phyloP scores from a whole-genome alignment of 2,329 filamentous ascomycete genomes.

The Laburnicola sp. region DNA sequence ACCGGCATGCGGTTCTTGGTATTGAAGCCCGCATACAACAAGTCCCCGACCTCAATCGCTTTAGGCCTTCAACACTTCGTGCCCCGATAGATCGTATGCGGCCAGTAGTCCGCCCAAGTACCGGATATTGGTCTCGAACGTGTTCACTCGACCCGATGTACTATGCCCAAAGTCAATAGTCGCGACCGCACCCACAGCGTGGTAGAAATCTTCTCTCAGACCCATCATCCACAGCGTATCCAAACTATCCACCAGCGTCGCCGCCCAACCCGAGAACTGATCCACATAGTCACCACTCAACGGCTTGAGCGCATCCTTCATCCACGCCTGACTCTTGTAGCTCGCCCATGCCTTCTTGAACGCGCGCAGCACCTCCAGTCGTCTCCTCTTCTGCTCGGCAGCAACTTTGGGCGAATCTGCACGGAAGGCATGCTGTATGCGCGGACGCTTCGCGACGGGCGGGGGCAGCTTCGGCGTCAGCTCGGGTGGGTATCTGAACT shows the following conservation, averaged over 20 bases:
- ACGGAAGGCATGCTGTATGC: constrained; percentile 38
- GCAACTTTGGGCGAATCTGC: constrained; percentile 22
- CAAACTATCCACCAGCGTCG: constrained; percentile 64
- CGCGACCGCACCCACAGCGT: constrained; percentile 69
- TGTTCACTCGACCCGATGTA: constrained; percentile 69
- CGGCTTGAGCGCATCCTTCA: constrained; percentile 65
- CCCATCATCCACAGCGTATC: constrained; percentile 90
- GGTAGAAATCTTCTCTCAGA: constrained; percentile 75
- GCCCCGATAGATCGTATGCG: constrained; percentile 83
- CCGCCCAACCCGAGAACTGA: constrained; percentile 68
- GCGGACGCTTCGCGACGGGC: constrained; percentile 33
- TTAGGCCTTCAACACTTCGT: constrained; percentile 73
- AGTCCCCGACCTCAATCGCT: constrained; percentile 74
- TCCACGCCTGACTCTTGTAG: constrained; percentile 67
- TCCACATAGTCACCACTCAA: constrained; percentile 57
- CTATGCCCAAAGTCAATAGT: constrained; percentile 83
- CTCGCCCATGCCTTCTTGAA: constrained; percentile 54
- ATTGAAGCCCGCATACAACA: constrained; percentile 80
- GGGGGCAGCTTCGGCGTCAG: constrained; percentile 33
- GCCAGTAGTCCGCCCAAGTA: constrained; percentile 83
- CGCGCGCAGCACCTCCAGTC: constrained; percentile 34
- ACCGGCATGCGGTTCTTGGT: constrained; percentile 92
- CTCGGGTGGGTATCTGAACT: constrained; percentile 32
- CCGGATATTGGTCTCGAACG: constrained; percentile 90
- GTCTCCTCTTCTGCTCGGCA: constrained; percentile 29